phyloP scores from a whole-genome alignment of 805 yeast species.

The Saturnispora silvae region DNA sequence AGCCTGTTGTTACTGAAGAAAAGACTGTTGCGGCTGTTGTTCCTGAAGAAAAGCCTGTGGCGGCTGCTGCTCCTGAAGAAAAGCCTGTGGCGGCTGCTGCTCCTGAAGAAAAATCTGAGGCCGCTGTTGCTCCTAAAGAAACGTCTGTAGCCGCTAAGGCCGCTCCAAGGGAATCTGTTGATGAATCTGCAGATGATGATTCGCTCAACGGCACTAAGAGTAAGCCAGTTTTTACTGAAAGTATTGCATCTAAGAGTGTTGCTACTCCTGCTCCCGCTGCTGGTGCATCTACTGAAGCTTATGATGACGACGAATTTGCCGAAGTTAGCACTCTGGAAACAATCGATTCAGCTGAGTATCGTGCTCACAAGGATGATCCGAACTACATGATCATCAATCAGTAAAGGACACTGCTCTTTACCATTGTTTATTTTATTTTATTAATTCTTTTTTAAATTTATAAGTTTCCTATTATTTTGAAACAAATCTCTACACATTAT shows the following conservation, averaged over 20 bases:
- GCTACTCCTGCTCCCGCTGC: conserved; percentile 5
- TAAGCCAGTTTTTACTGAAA: conserved; percentile 26
- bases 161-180: too few relatives aligned
- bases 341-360: conserved; percentile 37
- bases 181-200: conserved; percentile 11
- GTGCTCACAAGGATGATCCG: conserved; percentile 36
- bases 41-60: too few relatives aligned
- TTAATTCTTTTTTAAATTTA: conserved; percentile 1
- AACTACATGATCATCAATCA: conserved; percentile 31
- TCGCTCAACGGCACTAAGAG: conserved; percentile 16
- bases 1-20: not conserved
- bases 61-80: too few relatives aligned
- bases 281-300: conserved; percentile 3
- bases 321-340: conserved; percentile 36
- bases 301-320: conserved; percentile 17
- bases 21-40: too few relatives aligned
- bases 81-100: too few relatives aligned
- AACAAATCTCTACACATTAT: too few relatives aligned
- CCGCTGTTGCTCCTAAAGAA: too few relatives aligned
- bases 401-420: conserved; percentile 7
- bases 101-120: too few relatives aligned
- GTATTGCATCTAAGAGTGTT: conserved; percentile 15
- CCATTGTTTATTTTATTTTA: not conserved
- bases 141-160: too few relatives aligned
- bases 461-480: too few relatives aligned